These are phyloP conservation scores for Solanum rostratum DNA, from an alignment of 257 asterid species.

Conservation along the genomic window DNA sequence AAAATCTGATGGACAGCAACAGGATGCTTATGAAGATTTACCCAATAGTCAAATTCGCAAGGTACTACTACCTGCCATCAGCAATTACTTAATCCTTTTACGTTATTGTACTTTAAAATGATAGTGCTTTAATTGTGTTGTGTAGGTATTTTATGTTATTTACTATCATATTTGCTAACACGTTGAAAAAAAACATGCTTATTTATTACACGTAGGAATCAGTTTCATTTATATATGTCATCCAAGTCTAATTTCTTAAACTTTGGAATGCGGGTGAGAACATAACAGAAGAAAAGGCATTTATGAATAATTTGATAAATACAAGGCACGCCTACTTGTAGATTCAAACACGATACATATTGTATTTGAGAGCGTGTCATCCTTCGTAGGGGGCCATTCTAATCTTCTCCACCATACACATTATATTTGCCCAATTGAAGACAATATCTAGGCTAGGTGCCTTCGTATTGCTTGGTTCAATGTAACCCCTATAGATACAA, in stretches of 20 bases:
- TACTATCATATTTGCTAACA: neutral
- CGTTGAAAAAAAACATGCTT: neutral
- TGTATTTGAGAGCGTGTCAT: neutral
- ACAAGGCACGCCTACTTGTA: neutral
- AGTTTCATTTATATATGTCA: neutral
- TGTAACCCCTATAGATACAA: neutral
- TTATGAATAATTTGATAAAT: neutral
- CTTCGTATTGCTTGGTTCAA: neutral
- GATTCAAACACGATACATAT: neutral
- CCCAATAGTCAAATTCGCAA: conserved; percentile 95
- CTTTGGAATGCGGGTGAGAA: neutral
- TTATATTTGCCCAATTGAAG: neutral
- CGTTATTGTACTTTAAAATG: neutral
- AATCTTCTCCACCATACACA: neutral
- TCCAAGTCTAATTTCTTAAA: neutral
- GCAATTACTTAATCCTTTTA: neutral
- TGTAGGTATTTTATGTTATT: neutral
- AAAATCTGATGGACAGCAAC: conserved; percentile 35
- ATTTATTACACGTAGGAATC: neutral
- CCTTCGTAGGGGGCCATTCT: neutral
- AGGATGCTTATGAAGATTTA: conserved; percentile 61
- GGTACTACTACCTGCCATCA: conserved; percentile 26
- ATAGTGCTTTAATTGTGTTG: neutral
- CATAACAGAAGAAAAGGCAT: neutral
- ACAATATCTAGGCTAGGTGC: neutral